Evolutionary conservation across 2,329 filamentous ascomycete species (phyloP).

Genomic region (Bisporella sp.): DNA sequence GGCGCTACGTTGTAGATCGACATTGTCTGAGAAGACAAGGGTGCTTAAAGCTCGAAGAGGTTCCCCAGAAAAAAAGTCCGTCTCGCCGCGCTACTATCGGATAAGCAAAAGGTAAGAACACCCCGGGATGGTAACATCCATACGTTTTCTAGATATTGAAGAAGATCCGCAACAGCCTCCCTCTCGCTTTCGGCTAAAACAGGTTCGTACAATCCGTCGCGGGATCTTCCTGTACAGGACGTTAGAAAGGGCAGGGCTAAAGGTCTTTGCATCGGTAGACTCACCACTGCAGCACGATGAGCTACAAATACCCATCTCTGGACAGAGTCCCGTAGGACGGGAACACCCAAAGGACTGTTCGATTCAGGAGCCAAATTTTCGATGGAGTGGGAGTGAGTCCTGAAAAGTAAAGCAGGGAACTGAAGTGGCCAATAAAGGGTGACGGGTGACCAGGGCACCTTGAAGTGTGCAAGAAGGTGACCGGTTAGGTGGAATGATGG

Average conservation of each 20-base stretch:
- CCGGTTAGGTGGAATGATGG: background rate
- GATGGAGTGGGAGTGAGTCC: conserved; percentile 19
- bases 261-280: conserved; percentile 6
- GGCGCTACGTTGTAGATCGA: conserved; percentile 93
- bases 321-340: conserved; percentile 23
- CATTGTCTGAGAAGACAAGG: conserved; percentile 96
- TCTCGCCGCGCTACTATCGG: conserved; percentile 67
- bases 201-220: conserved; percentile 77
- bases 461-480: background rate
- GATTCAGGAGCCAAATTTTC: conserved; percentile 20
- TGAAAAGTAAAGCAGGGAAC: conserved; percentile 13
- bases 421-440: background rate
- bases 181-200: conserved; percentile 92
- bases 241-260: conserved; percentile 22
- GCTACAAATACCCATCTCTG: conserved; percentile 54
- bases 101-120: conserved; percentile 11
- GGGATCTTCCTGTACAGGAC: conserved; percentile 55
- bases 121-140: conserved; percentile 2
- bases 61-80: conserved; percentile 96
- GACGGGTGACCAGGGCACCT: background rate
- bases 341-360: conserved; percentile 2
- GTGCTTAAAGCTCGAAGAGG: conserved; percentile 90
- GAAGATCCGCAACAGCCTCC: conserved; percentile 90
- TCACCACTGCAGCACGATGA: conserved; percentile 56
- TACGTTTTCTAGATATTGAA: conserved; percentile 96